phyloP scores from a whole-genome alignment of 2,329 filamentous ascomycete genomes.

The Aureobasidium pullulans region DNA sequence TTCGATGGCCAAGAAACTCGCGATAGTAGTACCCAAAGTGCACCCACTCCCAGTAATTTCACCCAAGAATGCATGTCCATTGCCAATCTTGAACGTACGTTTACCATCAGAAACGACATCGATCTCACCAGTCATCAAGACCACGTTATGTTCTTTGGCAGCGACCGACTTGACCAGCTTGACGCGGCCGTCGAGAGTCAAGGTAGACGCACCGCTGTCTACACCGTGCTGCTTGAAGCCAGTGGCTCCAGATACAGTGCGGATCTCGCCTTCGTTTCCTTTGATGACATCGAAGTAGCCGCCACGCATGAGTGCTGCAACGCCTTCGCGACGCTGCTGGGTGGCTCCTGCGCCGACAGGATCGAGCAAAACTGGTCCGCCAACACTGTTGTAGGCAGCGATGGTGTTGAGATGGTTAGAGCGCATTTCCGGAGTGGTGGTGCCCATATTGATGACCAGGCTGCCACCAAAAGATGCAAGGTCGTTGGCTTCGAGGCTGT shows the following conservation, averaged over 20 bases:
- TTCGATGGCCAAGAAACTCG: constrained; percentile 62
- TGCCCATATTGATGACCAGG: constrained; percentile 93
- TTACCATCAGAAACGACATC: constrained; percentile 73
- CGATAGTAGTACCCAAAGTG: constrained; percentile 73
- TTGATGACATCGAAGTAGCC: constrained; percentile 87
- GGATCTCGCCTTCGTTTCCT: constrained; percentile 85
- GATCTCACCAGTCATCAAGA: constrained; percentile 72
- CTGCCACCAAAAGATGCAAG: constrained; percentile 69
- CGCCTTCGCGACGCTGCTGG: constrained; percentile 59
- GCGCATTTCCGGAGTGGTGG: constrained; percentile 68
- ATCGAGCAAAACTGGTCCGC: constrained; percentile 73
- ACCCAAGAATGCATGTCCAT: constrained; percentile 67
- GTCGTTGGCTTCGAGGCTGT: constrained; percentile 72
- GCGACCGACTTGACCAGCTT: constrained; percentile 61
- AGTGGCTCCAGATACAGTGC: constrained; percentile 57
- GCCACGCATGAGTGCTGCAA: constrained; percentile 60
- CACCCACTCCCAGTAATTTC: constrained; percentile 71
- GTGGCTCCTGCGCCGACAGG: constrained; percentile 89
- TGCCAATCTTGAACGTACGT: constrained; percentile 59
- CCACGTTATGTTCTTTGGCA: constrained; percentile 57
- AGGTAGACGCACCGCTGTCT: constrained; percentile 59
- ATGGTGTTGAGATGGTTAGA: constrained; percentile 67
- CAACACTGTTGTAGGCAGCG: constrained; percentile 69
- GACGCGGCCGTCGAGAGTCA: constrained; percentile 50
- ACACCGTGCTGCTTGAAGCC: constrained; percentile 66